Evolutionary conservation across 2,329 filamentous ascomycete species (phyloP).

Genomic region (Aspergillus udagawae): DNA sequence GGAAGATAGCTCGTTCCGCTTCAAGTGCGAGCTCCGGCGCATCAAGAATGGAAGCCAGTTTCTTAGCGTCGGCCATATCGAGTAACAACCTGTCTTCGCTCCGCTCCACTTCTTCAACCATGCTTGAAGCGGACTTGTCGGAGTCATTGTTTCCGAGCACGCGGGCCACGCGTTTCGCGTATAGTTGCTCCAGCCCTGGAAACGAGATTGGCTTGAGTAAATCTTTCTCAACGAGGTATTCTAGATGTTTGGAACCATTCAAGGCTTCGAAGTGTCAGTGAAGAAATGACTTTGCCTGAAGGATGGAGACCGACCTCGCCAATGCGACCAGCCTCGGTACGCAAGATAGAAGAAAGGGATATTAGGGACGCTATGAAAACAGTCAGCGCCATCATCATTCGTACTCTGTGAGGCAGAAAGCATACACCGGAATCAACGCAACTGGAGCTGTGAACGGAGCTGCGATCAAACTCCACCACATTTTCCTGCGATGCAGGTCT

Average conservation of each 20-base stretch:
- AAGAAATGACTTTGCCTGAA: constrained; percentile 9
- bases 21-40: constrained; percentile 69
- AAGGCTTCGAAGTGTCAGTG: constrained; percentile 52
- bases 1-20: constrained; percentile 70
- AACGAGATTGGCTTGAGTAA: constrained; percentile 66
- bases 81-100: constrained; percentile 46
- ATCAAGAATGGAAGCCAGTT: constrained; percentile 59
- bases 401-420: not conserved
- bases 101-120: constrained; percentile 32
- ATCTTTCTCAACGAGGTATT: constrained; percentile 72
- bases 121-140: constrained; percentile 27
- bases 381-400: constrained; percentile 7
- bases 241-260: constrained; percentile 76
- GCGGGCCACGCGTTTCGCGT: constrained; percentile 47
- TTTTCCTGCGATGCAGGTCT: constrained; percentile 66
- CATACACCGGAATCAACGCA: constrained; percentile 76
- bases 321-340: constrained; percentile 88
- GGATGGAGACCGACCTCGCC: constrained; percentile 53
- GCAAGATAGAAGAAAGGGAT: constrained; percentile 94
- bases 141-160: constrained; percentile 24
- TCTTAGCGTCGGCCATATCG: constrained; percentile 48
- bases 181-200: constrained; percentile 68
- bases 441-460: constrained; percentile 83
- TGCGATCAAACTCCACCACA: constrained; percentile 76
- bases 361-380: constrained; percentile 68